Conservation (phyloP, 495 filamentous ascomycete genomes). For the Penicillium atrosanguineum region DNA sequence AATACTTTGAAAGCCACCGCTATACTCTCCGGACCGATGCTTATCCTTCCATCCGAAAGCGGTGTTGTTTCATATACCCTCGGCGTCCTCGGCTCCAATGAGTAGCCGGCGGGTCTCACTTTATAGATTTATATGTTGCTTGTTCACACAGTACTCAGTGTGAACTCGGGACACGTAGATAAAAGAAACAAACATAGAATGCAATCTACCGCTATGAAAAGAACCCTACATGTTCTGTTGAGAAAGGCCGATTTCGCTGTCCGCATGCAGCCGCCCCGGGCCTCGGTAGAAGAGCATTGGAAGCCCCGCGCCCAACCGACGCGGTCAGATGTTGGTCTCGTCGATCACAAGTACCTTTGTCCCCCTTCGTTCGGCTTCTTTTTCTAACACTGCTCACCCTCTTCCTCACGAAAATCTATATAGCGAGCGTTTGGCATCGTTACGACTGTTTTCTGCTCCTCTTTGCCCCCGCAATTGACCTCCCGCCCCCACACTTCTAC, state of each 20-base stretch:
- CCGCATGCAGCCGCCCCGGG: conserved; percentile 30
- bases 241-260: conserved; percentile 9
- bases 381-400: neutral
- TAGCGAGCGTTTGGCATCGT: conserved; percentile 1
- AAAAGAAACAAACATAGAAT: neutral
- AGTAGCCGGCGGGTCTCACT: neutral
- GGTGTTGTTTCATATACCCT: neutral
- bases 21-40: neutral
- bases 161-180: no score
- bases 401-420: neutral
- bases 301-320: conserved; percentile 39
- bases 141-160: neutral
- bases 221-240: neutral
- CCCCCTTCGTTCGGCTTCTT: conserved; percentile 7
- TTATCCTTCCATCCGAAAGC: neutral
- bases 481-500: conserved; percentile 23
- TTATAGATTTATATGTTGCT: neutral
- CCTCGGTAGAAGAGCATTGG: conserved; percentile 23
- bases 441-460: conserved; percentile 4
- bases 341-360: conserved; percentile 16
- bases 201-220: no score
- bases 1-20: neutral
- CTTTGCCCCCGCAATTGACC: conserved; percentile 16
- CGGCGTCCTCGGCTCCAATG: neutral
- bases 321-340: conserved; percentile 4